Evolutionary conservation across 805 yeast genomes (phyloP), one percentile per base, ranked within the genome.

Genomic region (Candida loeiensis): DNA sequence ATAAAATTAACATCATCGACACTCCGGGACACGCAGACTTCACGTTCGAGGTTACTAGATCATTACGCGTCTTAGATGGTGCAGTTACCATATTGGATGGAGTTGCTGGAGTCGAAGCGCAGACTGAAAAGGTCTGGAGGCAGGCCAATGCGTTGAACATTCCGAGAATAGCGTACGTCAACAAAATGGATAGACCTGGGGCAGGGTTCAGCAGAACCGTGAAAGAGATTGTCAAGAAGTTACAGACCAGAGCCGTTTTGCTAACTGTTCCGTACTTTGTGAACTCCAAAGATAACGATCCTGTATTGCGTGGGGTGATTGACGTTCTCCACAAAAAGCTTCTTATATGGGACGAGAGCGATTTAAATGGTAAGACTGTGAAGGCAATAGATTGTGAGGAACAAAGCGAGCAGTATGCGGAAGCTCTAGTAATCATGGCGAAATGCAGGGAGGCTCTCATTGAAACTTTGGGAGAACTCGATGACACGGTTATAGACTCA

Each of bases 21-120:
- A 93, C 99, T 0, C 99, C 99, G 0, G 99, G 99, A 0, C 99
- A 93, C 62, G 97, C 96, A 0, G 99, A 93, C 63, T 93, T 93
- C 59, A 85, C 95, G 0, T 93, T 90, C 59, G 99, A 93, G 61
- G 99, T 93, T 4, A 85, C 79, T 2, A 67, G 97, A 41, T 82
- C 98, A 0, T 71, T 93, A 42, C 74, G 96, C 46, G 97, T 93
- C 1, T 66, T 93, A 7, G 99, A 93, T 64, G 97, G 98, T 3
- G 95, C 91, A 1, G 95, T 93, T 6, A 84, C 95, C 0, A 85
- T 93, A 7, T 63, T 93, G 38, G 99, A 93, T 64, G 95, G 86
- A 1, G 98, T 91, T 6, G 97, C 96, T 2, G 99, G 99, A 9
- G 99, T 93, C 1, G 99, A 93, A 58, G 93, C 98, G 0, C 98